These are phyloP conservation scores for Amanita polypyramis DNA, from an alignment of 768 basidiomycete species.

Conservation along the genomic window DNA sequence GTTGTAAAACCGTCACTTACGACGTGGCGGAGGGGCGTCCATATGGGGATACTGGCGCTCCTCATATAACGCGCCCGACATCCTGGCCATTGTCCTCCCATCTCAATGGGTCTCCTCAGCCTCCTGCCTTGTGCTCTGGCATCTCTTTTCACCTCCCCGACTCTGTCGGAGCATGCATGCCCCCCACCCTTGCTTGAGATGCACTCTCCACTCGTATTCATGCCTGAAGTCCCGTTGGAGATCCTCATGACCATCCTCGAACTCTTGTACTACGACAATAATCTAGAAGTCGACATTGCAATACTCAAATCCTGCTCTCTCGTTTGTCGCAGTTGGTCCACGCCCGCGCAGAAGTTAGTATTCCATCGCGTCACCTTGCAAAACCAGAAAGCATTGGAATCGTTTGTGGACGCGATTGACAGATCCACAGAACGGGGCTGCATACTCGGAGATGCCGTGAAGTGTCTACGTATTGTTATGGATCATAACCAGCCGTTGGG, in stretches of 20 bases:
- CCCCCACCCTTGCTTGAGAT: conserved; percentile 9
- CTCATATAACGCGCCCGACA: conserved; percentile 10
- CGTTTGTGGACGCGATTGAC: conserved; percentile 44
- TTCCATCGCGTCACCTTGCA: conserved; percentile 48
- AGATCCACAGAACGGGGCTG: conserved; percentile 35
- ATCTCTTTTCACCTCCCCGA: conserved; percentile 13
- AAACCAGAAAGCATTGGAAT: conserved; percentile 39
- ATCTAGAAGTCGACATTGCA: conserved; percentile 22
- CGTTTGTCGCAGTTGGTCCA: conserved; percentile 59
- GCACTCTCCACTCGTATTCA: conserved; percentile 12
- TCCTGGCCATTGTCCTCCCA: conserved; percentile 9
- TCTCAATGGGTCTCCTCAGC: conserved; percentile 21
- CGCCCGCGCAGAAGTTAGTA: conserved; percentile 52
- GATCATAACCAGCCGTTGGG: conserved; percentile 60
- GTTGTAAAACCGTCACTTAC: no score
- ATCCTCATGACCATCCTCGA: conserved; percentile 55
- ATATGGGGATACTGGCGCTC: conserved; percentile 13
- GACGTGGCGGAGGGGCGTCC: no score
- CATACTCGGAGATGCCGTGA: conserved; percentile 42
- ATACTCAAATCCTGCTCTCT: conserved; percentile 47
- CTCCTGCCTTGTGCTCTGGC: conserved; percentile 19
- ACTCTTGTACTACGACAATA: conserved; percentile 32
- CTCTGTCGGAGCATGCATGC: conserved; percentile 22
- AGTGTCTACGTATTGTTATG: conserved; percentile 42
- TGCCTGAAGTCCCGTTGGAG: conserved; percentile 43